Percentiles rank a stretch among this genome's conserved stretches.
These are phyloP conservation scores for Phanerodontia chrysosporium DNA, from an alignment of 768 basidiomycete species.

Conservation along the genomic window DNA sequence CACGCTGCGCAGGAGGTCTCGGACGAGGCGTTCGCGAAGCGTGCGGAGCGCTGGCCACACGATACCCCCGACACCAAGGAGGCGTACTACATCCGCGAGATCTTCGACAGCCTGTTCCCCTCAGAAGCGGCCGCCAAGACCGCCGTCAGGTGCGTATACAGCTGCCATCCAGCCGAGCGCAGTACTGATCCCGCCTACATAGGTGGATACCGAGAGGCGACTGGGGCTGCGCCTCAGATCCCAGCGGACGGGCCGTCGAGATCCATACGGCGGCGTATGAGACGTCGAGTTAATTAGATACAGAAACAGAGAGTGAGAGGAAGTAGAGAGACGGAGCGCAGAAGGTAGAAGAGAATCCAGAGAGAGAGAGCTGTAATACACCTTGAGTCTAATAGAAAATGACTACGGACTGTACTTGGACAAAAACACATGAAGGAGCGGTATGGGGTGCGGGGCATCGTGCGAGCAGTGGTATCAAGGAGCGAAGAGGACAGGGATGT, in stretches of 20 bases:
- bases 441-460: not conserved
- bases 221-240: conserved; percentile 95
- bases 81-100: conserved; percentile 87
- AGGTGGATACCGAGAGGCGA: conserved; percentile 94
- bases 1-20: conserved; percentile 72
- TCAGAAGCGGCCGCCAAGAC: conserved; percentile 82
- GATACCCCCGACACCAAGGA: conserved; percentile 95
- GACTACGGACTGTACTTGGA: conserved; percentile 22
- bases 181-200: conserved; percentile 9
- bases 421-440: conserved; percentile 20
- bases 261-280: conserved; percentile 92
- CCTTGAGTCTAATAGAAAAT: conserved; percentile 21
- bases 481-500: conserved; percentile 15
- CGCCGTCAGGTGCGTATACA: conserved; percentile 69
- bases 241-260: conserved; percentile 90
- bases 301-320: not conserved
- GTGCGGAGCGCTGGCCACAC: conserved; percentile 68
- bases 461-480: not conserved
- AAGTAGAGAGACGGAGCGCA: not conserved
- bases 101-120: conserved; percentile 88
- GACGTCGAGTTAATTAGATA: conserved; percentile 6
- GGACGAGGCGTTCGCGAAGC: conserved; percentile 75
- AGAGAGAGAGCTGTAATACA: conserved; percentile 26
- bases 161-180: not conserved
- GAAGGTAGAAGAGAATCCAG: conserved; percentile 3